A percentile compares a stretch with the other conserved stretches of the same genome.
These are phyloP conservation scores for Calonectria pseudoturangicola DNA, from an alignment of 2,329 filamentous ascomycete species.

Conservation along the genomic window DNA sequence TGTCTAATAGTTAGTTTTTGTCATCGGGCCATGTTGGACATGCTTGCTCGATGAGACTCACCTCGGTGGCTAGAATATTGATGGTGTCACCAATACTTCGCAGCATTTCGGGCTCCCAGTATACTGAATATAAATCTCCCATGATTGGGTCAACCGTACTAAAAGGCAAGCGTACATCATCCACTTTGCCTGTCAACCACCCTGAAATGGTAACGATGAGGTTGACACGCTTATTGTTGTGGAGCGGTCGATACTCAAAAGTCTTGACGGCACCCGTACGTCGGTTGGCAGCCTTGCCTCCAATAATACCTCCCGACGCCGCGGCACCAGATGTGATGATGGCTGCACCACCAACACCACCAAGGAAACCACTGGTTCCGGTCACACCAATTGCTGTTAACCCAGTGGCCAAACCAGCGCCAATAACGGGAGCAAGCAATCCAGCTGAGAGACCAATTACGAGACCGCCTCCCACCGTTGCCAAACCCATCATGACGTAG, in stretches of 20 bases:
- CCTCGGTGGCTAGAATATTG: slow-evolving; percentile 97
- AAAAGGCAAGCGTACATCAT: slow-evolving; percentile 95
- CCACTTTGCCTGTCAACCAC: slow-evolving; percentile 98
- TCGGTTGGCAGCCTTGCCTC: slow-evolving; percentile 87
- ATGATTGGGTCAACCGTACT: slow-evolving; percentile 98
- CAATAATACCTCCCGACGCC: slow-evolving; percentile 90
- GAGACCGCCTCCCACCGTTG: slow-evolving; percentile 94
- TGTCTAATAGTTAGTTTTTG: slow-evolving; percentile 58
- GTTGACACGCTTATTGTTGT: slow-evolving; percentile 98
- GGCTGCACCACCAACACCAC: slow-evolving; percentile 92
- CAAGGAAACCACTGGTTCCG: slow-evolving; percentile 91
- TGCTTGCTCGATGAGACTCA: slow-evolving; percentile 65
- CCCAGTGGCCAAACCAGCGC: slow-evolving; percentile 92
- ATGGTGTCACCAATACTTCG: slow-evolving; percentile 98
- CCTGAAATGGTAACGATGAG: slow-evolving; percentile 95
- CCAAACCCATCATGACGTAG: slow-evolving; percentile 96
- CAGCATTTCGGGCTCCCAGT: slow-evolving; percentile 99
- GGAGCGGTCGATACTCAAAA: slow-evolving; percentile 95
- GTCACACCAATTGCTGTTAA: slow-evolving; percentile 96
- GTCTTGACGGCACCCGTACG: slow-evolving; percentile 95
- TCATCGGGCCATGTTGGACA: not conserved
- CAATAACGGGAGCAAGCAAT: slow-evolving; percentile 93
- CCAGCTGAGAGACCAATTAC: slow-evolving; percentile 97
- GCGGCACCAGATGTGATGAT: slow-evolving; percentile 94
- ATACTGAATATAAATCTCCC: slow-evolving; percentile 97